These are phyloP conservation scores for Coccinonectria pachysandricola DNA, from an alignment of 2,329 filamentous ascomycete genomes.

Conservation along the genomic window DNA sequence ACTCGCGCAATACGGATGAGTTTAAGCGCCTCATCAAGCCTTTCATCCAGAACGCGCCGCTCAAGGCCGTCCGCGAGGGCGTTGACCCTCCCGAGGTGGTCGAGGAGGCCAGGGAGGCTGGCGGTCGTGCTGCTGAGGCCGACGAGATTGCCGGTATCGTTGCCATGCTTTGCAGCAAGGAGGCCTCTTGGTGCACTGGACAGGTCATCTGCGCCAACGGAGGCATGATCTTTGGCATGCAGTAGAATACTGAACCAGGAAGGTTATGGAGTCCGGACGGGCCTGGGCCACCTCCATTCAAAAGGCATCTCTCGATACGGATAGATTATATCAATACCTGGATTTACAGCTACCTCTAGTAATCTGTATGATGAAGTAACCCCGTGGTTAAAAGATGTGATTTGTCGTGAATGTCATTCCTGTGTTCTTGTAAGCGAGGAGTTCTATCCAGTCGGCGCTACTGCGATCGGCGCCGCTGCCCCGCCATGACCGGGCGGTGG, in stretches of 20 bases:
- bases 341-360: no score
- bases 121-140: constrained; percentile 17
- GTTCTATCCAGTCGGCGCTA: background rate
- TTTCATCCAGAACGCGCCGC: constrained; percentile 18
- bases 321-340: constrained; percentile 1
- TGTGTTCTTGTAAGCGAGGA: no score
- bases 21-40: constrained; percentile 19
- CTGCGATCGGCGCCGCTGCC: constrained; percentile 7
- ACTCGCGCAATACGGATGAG: constrained; percentile 23
- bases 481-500: constrained; percentile 18
- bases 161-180: constrained; percentile 16
- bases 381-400: no score
- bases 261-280: no score
- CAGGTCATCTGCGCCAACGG: constrained; percentile 21
- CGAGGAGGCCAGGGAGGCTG: constrained; percentile 17
- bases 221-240: constrained; percentile 20
- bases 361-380: no score
- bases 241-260: no score
- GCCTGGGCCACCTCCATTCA: no score
- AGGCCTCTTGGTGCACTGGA: constrained; percentile 19
- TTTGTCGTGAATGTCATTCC: background rate
- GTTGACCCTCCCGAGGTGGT: constrained; percentile 16
- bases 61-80: constrained; percentile 15
- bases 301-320: constrained; percentile 5
- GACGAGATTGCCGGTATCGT: constrained; percentile 16